Conservation (phyloP, 225 moss, liverwort and hornwort genomes). For the Pseudoscleropodium purum region DNA sequence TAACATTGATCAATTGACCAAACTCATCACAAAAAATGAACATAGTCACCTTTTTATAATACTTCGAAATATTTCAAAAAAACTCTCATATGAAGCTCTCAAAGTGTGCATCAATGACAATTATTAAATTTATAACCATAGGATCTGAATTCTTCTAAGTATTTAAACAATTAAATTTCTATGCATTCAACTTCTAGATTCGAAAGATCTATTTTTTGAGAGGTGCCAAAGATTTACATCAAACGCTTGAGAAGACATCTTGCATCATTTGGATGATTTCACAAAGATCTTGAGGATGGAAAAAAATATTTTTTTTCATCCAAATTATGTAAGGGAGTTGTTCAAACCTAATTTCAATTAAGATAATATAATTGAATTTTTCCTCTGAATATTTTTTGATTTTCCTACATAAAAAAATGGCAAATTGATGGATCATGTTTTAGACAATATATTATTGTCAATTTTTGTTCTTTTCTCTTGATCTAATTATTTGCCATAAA, state of each 20-base stretch:
- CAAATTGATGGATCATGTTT: too few species aligned
- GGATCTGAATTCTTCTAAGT: rapidly evolving
- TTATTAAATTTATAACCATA: neutral
- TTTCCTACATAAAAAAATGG: too few species aligned
- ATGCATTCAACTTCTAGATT: neutral
- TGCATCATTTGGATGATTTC: too few species aligned
- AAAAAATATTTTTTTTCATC: neutral
- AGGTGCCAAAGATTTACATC: neutral
- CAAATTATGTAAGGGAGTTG: neutral
- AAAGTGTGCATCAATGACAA: neutral
- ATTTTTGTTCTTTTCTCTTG: neutral
- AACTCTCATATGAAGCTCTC: neutral
- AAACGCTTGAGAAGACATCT: too few species aligned
- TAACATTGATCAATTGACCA: too few species aligned
- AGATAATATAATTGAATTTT: neutral
- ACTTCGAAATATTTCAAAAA: neutral
- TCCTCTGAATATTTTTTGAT: neutral
- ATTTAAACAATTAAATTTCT: neutral
- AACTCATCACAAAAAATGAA: too few species aligned
- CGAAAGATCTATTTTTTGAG: neutral
- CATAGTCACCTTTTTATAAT: neutral
- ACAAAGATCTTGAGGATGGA: too few species aligned
- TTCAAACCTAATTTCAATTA: neutral
- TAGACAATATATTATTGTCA: neutral
- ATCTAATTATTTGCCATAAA: neutral